phyloP scores from a whole-genome alignment of 305 asterid species.

The Solanum hybrid region DNA sequence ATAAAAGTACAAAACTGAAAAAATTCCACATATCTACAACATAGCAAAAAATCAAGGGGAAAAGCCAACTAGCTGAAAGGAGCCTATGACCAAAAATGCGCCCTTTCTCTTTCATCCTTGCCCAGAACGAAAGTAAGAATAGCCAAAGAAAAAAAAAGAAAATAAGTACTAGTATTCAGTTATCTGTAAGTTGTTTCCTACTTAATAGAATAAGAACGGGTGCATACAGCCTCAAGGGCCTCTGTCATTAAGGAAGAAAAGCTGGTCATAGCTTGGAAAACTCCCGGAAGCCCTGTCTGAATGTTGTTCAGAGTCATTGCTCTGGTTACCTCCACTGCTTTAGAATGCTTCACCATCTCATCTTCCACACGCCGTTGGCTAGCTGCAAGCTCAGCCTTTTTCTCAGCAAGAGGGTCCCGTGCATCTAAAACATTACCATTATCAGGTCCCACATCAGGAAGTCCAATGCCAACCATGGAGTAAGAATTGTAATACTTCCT shows the following conservation, averaged over 20 bases:
- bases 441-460: conserved; percentile 55
- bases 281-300: conserved; percentile 96
- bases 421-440: conserved; percentile 52
- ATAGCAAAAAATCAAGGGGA: conserved; percentile 13
- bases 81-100: conserved; percentile 25
- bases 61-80: conserved; percentile 15
- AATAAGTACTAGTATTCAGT: conserved; percentile 4
- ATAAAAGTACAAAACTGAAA: conserved; percentile 34
- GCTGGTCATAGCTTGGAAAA: conserved; percentile 92
- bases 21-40: conserved; percentile 55
- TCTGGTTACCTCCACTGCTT: conserved; percentile 84
- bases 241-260: conserved; percentile 73
- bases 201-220: conserved; percentile 64
- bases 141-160: neutral
- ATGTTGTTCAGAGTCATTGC: conserved; percentile 90
- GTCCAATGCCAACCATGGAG: conserved; percentile 79
- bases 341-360: conserved; percentile 72
- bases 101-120: conserved; percentile 31
- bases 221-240: conserved; percentile 74
- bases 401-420: conserved; percentile 82
- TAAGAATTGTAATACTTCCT: conserved; percentile 70
- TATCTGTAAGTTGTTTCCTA: conserved; percentile 4
- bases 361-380: conserved; percentile 82
- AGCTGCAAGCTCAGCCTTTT: conserved; percentile 67
- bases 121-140: conserved; percentile 12